These are phyloP conservation scores for Xylaria sp. DNA, from an alignment of 2,329 filamentous ascomycete species.

Conservation along the genomic window DNA sequence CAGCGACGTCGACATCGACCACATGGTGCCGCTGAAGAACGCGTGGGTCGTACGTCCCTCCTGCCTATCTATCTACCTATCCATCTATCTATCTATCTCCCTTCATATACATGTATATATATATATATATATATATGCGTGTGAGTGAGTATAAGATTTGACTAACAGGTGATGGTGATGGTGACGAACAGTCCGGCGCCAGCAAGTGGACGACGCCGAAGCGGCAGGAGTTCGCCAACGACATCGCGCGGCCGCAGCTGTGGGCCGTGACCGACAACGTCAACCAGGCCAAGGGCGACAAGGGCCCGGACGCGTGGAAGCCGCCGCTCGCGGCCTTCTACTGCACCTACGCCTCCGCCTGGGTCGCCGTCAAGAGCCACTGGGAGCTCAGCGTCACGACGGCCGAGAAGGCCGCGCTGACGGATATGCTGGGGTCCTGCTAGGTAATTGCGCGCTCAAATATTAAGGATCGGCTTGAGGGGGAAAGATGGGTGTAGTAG, in stretches of 20 bases:
- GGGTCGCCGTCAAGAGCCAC: conserved; percentile 76
- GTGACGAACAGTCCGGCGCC: conserved; percentile 63
- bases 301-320: conserved; percentile 75
- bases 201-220: conserved; percentile 69
- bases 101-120: no score
- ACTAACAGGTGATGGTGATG: not conserved
- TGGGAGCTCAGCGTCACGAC: conserved; percentile 70
- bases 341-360: conserved; percentile 78
- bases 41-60: conserved; percentile 67
- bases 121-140: no score
- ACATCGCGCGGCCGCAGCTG: conserved; percentile 74
- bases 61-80: not conserved
- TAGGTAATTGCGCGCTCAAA: no score
- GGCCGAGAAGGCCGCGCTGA: conserved; percentile 71
- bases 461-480: not conserved
- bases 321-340: conserved; percentile 69
- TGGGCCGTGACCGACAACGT: conserved; percentile 78
- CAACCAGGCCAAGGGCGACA: conserved; percentile 75
- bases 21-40: conserved; percentile 79
- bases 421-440: conserved; percentile 67
- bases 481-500: no score
- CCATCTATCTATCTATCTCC: not conserved
- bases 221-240: conserved; percentile 75
- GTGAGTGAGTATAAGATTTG: no score
- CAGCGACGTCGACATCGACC: conserved; percentile 78